Conservation (phyloP, 1,284 basidiomycete species). For the Takashimella koratensis region DNA sequence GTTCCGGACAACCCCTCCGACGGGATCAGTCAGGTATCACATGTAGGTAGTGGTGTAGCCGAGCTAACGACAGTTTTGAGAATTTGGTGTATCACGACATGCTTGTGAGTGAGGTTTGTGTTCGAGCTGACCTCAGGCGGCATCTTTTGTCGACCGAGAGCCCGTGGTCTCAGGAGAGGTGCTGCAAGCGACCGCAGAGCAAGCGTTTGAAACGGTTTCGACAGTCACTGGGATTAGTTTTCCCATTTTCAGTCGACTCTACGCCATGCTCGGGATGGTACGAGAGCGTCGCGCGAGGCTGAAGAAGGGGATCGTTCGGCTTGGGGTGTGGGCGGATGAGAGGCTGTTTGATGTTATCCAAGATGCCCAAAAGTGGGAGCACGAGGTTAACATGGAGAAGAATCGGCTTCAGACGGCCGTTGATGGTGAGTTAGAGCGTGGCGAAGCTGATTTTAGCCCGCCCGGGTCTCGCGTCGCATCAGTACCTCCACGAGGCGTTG, state of each 20-base stretch:
- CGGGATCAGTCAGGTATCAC: no score
- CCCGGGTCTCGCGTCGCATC: slow-evolving; percentile 28
- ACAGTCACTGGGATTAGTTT: slow-evolving; percentile 31
- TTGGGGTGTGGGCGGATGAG: no score
- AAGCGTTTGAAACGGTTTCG: no score
- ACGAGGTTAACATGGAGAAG: slow-evolving; percentile 26
- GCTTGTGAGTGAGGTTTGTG: no score
- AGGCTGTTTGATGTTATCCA: slow-evolving; percentile 24
- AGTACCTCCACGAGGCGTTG: slow-evolving; percentile 38
- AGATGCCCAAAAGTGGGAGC: slow-evolving; percentile 25
- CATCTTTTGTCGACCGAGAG: neutral
- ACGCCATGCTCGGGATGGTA: slow-evolving; percentile 22
- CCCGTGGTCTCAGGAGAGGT: no score
- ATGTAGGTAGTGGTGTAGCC: slow-evolving; percentile 19
- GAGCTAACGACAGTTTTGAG: slow-evolving; percentile 29
- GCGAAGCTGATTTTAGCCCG: neutral
- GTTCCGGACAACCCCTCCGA: no score
- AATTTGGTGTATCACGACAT: slow-evolving; percentile 38
- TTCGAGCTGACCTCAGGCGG: no score
- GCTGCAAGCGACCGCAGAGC: no score
- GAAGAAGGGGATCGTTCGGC: slow-evolving; percentile 17
- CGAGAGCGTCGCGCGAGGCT: slow-evolving; percentile 15
- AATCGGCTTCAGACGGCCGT: slow-evolving; percentile 25
- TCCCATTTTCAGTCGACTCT: slow-evolving; percentile 31
- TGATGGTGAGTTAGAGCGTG: slow-evolving; percentile 11